Percentiles rank a stretch among this genome's conserved stretches.
Evolutionary conservation across 257 asterid genomes (phyloP).

Genomic region (Capsicum chinense): DNA sequence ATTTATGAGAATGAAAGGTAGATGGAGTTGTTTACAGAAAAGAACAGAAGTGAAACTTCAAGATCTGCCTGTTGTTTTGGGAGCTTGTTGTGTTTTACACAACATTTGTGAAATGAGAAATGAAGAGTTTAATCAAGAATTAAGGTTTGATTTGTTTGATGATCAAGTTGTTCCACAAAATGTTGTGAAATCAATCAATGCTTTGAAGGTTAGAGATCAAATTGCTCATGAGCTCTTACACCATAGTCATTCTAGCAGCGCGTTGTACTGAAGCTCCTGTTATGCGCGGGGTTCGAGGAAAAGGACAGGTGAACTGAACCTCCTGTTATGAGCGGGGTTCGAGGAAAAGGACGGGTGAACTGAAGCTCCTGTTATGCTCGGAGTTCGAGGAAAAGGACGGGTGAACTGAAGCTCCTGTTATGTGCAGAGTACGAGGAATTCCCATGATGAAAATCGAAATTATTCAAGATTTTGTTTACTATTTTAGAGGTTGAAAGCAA

Average conservation of each 20-base stretch:
- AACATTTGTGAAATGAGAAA: conserved; percentile 74
- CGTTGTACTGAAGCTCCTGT: too few species aligned
- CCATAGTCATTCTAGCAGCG: conserved; percentile 42
- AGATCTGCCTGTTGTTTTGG: conserved; percentile 79
- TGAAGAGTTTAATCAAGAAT: conserved; percentile 57
- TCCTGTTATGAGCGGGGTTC: too few species aligned
- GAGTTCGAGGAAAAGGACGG: too few species aligned
- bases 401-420: too few species aligned
- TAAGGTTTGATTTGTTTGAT: conserved; percentile 64
- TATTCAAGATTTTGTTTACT: not conserved
- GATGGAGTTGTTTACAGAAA: conserved; percentile 84
- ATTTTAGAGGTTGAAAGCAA: not conserved
- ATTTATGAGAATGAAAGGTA: conserved; percentile 68
- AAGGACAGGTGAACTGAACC: too few species aligned
- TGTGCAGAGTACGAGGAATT: not conserved
- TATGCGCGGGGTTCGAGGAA: too few species aligned
- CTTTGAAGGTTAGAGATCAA: conserved; percentile 59
- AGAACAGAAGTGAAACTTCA: conserved; percentile 85
- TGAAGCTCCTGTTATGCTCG: too few species aligned
- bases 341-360: too few species aligned
- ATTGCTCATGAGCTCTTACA: conserved; percentile 83
- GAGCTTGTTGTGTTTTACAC: conserved; percentile 86
- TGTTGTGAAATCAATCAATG: conserved; percentile 48
- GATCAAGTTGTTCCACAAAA: conserved; percentile 60
- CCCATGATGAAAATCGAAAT: conserved; percentile 9